Evolutionary conservation across 2,329 filamentous ascomycete species (phyloP), one percentile per base, ranked within the genome.

Genomic region (Fusarium abutilonis): DNA sequence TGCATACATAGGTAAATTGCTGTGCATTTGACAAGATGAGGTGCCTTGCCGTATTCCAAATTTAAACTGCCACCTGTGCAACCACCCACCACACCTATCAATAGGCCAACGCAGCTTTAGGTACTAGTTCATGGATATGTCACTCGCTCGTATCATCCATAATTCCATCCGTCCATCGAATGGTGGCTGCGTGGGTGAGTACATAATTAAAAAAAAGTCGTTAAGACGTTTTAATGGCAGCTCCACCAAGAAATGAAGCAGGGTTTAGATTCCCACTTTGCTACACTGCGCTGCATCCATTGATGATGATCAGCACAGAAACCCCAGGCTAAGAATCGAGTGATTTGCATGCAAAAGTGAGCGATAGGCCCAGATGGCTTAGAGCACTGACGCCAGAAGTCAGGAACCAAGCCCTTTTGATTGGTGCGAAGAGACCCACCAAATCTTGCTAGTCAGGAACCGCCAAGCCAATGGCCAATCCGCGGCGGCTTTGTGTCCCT

Each of bases 361-460:
- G 23, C 48, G 17, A 58, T 26, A 26, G 23, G 28, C 28, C 28
- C 8, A 29, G 28, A 29, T 51, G 57, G 56, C 62, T 58, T 60
- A 42, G 45, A 34, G 56, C 56, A 58, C 53, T 52, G 49, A 57
- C 59, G 43, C 66, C 63, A 58, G 45, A 36, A 49, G 49, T 45
- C 70, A 73, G 70, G 70, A 60, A 72, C 70, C 26, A 11, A 11
- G 15, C 23, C 26, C 23, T 9, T 42, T 13, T 56, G 34, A 72
- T 72, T 72, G 70, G 70, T 10, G 39, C 6, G 4, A 2, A 1
- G 2, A 9, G n/a, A n/a, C 39, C 39, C 59, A 35, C 46, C 44
- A 50, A 60, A 59, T 62, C 52, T 67, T 31, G 36, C 57, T 68
- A 70, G 62, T 64, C 71, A 72, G 70, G 69, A 71, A 71, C 70